These are phyloP conservation scores for Fusarium stilboides DNA, from an alignment of 2,329 filamentous ascomycete species.

Conservation along the genomic window DNA sequence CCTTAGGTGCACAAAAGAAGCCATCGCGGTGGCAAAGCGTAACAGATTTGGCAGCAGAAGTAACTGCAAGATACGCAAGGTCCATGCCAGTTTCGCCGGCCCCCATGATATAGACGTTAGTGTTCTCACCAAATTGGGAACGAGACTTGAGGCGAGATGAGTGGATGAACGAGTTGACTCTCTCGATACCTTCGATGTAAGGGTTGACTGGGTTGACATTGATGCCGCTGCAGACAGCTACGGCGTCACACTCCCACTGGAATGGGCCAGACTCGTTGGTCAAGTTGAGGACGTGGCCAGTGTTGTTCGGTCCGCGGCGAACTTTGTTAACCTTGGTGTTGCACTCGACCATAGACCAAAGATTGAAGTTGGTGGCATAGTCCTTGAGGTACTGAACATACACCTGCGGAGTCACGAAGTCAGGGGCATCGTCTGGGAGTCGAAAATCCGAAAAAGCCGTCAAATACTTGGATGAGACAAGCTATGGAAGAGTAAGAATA, in stretches of 20 bases:
- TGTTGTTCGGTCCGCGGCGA: conserved; percentile 21
- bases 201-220: conserved; percentile 60
- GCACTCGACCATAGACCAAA: conserved; percentile 57
- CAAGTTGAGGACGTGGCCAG: conserved; percentile 36
- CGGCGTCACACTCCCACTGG: conserved; percentile 60
- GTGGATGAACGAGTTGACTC: conserved; percentile 57
- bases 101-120: conserved; percentile 61
- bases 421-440: conserved; percentile 58
- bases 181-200: conserved; percentile 57
- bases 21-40: conserved; percentile 63
- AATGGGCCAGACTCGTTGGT: conserved; percentile 12
- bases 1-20: conserved; percentile 62
- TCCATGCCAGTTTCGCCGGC: conserved; percentile 65
- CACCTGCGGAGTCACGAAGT: conserved; percentile 59
- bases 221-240: conserved; percentile 63
- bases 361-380: conserved; percentile 58
- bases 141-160: conserved; percentile 61
- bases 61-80: conserved; percentile 61
- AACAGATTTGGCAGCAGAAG: conserved; percentile 59
- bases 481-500: conserved; percentile 41
- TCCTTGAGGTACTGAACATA: conserved; percentile 62
- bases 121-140: conserved; percentile 58
- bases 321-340: conserved; percentile 52
- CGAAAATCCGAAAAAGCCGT: conserved; percentile 67
- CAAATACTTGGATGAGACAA: conserved; percentile 66